Percentiles rank a stretch among this genome's conserved stretches.
Conservation (phyloP, 2,329 filamentous ascomycete genomes). For the Fusarium musae region DNA sequence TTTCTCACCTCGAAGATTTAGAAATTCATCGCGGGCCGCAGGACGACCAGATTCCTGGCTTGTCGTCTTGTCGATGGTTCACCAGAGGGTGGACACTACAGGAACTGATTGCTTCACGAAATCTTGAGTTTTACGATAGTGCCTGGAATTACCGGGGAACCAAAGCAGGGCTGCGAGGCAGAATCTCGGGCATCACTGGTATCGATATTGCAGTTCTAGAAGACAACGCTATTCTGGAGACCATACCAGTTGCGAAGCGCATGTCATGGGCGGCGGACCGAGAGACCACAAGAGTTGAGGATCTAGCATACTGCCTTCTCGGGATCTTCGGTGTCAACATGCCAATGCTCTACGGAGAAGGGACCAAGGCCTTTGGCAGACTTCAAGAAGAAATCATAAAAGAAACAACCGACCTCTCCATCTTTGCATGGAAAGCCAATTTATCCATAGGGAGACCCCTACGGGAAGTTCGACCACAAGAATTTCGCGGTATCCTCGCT, state of each 20-base stretch:
- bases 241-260: neutral
- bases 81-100: slow-evolving; percentile 11
- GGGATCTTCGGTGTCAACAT: slow-evolving; percentile 19
- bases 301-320: slow-evolving; percentile 12
- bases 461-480: neutral
- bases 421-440: slow-evolving; percentile 16
- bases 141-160: neutral
- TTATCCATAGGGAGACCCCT: neutral
- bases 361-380: neutral
- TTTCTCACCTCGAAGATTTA: slow-evolving; percentile 1
- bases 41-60: accelerated
- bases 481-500: neutral
- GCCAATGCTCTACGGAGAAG: slow-evolving; percentile 22
- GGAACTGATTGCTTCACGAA: neutral
- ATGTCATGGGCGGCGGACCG: slow-evolving; percentile 19
- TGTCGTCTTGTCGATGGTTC: neutral
- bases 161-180: accelerated
- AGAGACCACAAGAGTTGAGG: neutral
- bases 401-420: slow-evolving; percentile 10
- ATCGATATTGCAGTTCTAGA: neutral
- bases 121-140: neutral
- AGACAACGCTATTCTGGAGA: neutral
- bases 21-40: accelerated
- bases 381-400: slow-evolving; percentile 23
- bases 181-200: neutral